Conservation (phyloP, 2,329 filamentous ascomycete genomes). For the Sporothrix euskadiensis region DNA sequence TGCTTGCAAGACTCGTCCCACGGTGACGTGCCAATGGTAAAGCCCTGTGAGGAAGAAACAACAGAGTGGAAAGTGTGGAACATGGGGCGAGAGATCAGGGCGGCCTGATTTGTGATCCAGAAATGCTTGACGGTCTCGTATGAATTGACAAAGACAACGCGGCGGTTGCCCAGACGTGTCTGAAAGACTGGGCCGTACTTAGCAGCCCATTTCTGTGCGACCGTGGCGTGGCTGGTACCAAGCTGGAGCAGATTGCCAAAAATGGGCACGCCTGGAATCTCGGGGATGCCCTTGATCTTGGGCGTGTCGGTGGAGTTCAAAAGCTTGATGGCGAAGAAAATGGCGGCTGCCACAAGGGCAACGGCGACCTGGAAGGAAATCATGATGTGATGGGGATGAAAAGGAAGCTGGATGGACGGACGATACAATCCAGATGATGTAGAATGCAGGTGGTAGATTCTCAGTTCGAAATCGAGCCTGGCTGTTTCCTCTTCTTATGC, state of each 20-base stretch:
- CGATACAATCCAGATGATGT: neutral
- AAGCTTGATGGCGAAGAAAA: neutral
- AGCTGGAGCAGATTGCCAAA: slow-evolving; percentile 65
- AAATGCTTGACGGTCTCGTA: slow-evolving; percentile 72
- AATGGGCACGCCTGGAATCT: slow-evolving; percentile 61
- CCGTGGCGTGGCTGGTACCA: slow-evolving; percentile 56
- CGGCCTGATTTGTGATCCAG: slow-evolving; percentile 77
- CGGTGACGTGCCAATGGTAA: slow-evolving; percentile 80
- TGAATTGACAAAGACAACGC: slow-evolving; percentile 75
- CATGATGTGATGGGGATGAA: neutral
- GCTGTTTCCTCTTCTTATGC: neutral
- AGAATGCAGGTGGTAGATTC: neutral
- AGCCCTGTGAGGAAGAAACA: slow-evolving; percentile 73
- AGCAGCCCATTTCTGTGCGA: slow-evolving; percentile 58
- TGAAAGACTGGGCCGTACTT: slow-evolving; percentile 66
- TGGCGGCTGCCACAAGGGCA: neutral
- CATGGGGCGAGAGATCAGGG: slow-evolving; percentile 73
- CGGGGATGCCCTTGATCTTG: slow-evolving; percentile 61
- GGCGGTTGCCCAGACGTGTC: slow-evolving; percentile 66
- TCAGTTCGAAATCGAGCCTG: neutral
- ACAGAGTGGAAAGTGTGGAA: slow-evolving; percentile 82
- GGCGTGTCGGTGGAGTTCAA: slow-evolving; percentile 52
- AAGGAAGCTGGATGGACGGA: neutral
- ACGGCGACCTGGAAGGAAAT: neutral
- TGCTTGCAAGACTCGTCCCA: slow-evolving; percentile 81